A percentile compares a stretch with the other conserved stretches of the same genome.
phyloP scores from a whole-genome alignment of 352 stramenopile genomes.

The Phytopythium kandeliae region DNA sequence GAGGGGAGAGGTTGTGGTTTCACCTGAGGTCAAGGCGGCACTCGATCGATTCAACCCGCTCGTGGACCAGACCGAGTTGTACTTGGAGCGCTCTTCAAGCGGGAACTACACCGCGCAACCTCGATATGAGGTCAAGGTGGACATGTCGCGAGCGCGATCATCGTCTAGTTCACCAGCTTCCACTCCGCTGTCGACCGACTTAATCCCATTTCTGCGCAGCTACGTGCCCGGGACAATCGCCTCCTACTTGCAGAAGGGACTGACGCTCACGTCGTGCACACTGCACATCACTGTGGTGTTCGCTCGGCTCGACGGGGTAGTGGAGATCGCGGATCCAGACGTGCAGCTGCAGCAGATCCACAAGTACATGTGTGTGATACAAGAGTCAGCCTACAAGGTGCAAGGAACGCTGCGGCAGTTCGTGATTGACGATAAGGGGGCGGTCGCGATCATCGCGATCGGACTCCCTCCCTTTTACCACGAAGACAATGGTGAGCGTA shows the following conservation, averaged over 20 bases:
- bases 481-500: constrained; percentile 69
- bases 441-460: constrained; percentile 70
- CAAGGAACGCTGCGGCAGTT: constrained; percentile 82
- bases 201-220: constrained; percentile 52
- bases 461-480: constrained; percentile 77
- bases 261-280: constrained; percentile 57
- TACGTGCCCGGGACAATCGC: constrained; percentile 74
- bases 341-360: constrained; percentile 56
- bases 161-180: neutral
- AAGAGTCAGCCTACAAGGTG: constrained; percentile 74
- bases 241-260: constrained; percentile 54
- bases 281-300: constrained; percentile 70
- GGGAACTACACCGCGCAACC: constrained; percentile 46
- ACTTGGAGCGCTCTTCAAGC: constrained; percentile 15
- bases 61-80: constrained; percentile 15
- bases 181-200: constrained; percentile 14
- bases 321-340: constrained; percentile 29
- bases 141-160: constrained; percentile 2
- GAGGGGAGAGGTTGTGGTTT: constrained; percentile 74
- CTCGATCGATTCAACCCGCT: constrained; percentile 22
- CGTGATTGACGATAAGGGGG: constrained; percentile 84
- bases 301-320: constrained; percentile 53
- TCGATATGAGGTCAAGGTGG: constrained; percentile 12
- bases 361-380: constrained; percentile 53
- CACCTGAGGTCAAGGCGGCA: constrained; percentile 35